Evolutionary conservation across 148 eudicot genomes (phyloP), one percentile per base, ranked within the genome.

Genomic region (Chenopodium quinoa): DNA sequence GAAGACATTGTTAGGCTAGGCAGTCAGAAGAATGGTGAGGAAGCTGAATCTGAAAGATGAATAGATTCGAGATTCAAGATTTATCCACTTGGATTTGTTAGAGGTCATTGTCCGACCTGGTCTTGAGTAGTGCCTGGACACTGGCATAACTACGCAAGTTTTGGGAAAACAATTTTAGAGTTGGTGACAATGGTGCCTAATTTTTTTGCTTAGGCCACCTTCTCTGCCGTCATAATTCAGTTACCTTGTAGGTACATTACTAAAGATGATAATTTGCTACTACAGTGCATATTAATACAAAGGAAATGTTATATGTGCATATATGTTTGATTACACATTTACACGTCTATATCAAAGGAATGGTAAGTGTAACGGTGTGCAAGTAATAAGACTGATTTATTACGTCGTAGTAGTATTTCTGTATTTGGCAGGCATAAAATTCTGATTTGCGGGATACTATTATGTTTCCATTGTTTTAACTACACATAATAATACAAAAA

Each of bases 1-100:
- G 91, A 90, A 86, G 97, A 93, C 84, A 89, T 93, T 78, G 84
- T 91, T 76, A 91, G 82, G 84, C 88, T 93, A 85, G 93, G 86
- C 60, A 89, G 90, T 68, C 84, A 76, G 68, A 86, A 81, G 78
- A 88, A 86, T 34, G 85, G 31, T 31, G 93, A 89, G 29, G 85
- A 80, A 74, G 75, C 81, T 54, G 94, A 87, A 85, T 87, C 79
- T 29, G 86, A 86, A 77, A 85, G 90, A 85, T 73, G 81, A 79
- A 66, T 52, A 52, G 34, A 32, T 27, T 27, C 27, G 1, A 27
- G 27, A 27, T 32, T 32, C 34, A 32, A 50, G 32, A 37, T 76
- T 76, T 56, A 52, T 25, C 40, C 73, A 76, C 75, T 20, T 62
- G 50, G 52, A 60, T 32, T 70, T 62, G 2, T 27, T 6, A 0